Evolutionary conservation across 176 grass and related monocot species (phyloP), one percentile per base, ranked within the genome.

Genomic region (Juncus inflexus): DNA sequence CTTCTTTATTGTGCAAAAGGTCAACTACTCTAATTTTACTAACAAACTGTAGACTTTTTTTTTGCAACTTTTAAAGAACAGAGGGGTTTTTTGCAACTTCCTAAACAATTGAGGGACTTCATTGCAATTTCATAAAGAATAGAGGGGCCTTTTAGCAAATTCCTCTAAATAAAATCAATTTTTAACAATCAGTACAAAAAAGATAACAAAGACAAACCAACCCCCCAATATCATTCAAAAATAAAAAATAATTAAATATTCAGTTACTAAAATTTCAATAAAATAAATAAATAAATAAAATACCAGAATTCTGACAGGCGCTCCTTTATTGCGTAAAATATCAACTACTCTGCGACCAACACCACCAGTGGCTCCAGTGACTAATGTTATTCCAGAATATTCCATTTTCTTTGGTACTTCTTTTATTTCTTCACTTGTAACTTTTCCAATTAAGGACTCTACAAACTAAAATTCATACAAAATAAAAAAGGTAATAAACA

Each of bases 291-390:
- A 50, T 50, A 37, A 75, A 68, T 43, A 65, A 8, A 11, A 36
- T 97, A 97, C 92, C 87, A 97, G 82, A 75, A 80, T 76, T 67
- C 85, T 74, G 74, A 97, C 77, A 66, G 87, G 87, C 35, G 89
- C 1, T 1, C 85, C 92, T 77, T 89, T 81, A 51, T 97, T 97
- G 10, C 60, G 39, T 35, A 97, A 60, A 43, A 89, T 66, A 60
- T 81, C 82, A 16, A 97, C 92, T 38, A 89, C 84, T 74, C 92
- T 81, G 70, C 80, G 67, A 10, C 92, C 92, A 69, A 97, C 85
- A 16, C 92, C 92, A 59, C 92, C 92, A 7, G 85, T 97, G 10
- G 87, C 92, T 77, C 87, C 92, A 42, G 92, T 77, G 39, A 97
- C 85, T 69, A 97, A 81, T 4, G 89, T 59, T 41, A 81, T 72